Base-by-base conservation (phyloP, 768 basidiomycete genomes). In the Mrakia blollopis region DNA sequence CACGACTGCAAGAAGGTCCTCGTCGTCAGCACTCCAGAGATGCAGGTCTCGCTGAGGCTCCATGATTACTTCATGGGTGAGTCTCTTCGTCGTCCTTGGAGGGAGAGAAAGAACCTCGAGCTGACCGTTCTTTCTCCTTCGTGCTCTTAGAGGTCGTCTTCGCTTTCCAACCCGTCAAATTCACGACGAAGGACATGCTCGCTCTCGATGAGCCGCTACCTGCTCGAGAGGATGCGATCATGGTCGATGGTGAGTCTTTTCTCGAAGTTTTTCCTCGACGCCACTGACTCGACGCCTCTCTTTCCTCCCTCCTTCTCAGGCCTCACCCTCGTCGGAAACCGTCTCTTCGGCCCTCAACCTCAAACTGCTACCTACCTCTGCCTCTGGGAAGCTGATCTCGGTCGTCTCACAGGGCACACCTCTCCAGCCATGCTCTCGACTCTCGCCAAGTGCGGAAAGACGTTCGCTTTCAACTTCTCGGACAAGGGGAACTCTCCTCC, bases 41-140 rank as follows among this genome's bases (percentile, higher is more conserved):
- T 95, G 16, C 91, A 92, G 79, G 82, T 95, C 30, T 87, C 91
- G 74, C 85, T 98, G 23, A 87, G 93, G 74, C 85, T 91, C 75
- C 91, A 94, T 78, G 94, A 95, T 81, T 90, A 89, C 81, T 93
- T 89, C 81, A 93, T 97, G 92, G 94, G 93, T 92, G 80, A 72
- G 85, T 73, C 30, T 11, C 60, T 11, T 10, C 62, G 10, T 25
- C n/a, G 25, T 32, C 30, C 18, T 7, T 44, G 30, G 54, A 11
- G n/a, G 8, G 3, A 32, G 6, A 2, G 28, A 16, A 3, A n/a
- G 50, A 32, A 13, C 18, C 11, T 32, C 57, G 9, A 13, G 9
- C 72, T 73, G 50, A 32, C 54, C 47, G n/a, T 60, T 30, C 11
- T 23, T 32, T 11, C 28, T n/a, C 11, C 13, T 25, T 41, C 39